Evolutionary conservation across 148 eudicot genomes (phyloP).

Genomic region (Rhododendron kiyosumense): DNA sequence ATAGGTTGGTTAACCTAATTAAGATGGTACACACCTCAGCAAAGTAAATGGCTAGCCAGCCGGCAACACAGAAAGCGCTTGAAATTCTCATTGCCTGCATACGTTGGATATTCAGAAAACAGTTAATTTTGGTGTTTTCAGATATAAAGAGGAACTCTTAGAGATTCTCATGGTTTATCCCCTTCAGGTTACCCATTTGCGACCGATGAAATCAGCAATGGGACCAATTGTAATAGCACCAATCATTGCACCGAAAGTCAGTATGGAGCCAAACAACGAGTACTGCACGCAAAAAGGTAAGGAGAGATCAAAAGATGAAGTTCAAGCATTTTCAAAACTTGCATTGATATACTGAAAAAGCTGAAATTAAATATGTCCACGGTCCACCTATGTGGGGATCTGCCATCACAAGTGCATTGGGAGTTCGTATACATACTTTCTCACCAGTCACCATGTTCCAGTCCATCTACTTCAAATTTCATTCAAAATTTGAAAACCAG

Average conservation of each 20-base stretch:
- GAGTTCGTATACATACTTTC: not conserved
- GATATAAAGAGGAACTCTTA: not conserved
- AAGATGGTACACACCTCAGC: slow-evolving; percentile 47
- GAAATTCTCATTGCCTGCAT: slow-evolving; percentile 82
- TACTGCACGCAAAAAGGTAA: slow-evolving; percentile 39
- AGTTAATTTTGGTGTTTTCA: not conserved
- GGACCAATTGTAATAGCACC: slow-evolving; percentile 93
- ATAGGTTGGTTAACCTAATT: not conserved
- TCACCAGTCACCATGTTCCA: not conserved
- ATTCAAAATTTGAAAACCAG: not conserved
- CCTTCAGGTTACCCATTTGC: slow-evolving; percentile 72
- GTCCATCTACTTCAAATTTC: not conserved
- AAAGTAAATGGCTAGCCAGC: slow-evolving; percentile 91
- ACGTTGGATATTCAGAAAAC: not conserved
- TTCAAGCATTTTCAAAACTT: not conserved
- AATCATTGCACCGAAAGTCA: slow-evolving; percentile 91
- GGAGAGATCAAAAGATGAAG: not conserved
- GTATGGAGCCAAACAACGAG: slow-evolving; percentile 79
- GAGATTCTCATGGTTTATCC: not conserved
- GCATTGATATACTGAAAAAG: not conserved
- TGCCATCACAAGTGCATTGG: not conserved
- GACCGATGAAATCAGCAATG: slow-evolving; percentile 74
- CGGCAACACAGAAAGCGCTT: slow-evolving; percentile 58
- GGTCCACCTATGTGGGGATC: not conserved
- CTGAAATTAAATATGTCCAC: not conserved